These are phyloP conservation scores for Amanita fuliginea DNA, from an alignment of 768 basidiomycete genomes.

Conservation along the genomic window DNA sequence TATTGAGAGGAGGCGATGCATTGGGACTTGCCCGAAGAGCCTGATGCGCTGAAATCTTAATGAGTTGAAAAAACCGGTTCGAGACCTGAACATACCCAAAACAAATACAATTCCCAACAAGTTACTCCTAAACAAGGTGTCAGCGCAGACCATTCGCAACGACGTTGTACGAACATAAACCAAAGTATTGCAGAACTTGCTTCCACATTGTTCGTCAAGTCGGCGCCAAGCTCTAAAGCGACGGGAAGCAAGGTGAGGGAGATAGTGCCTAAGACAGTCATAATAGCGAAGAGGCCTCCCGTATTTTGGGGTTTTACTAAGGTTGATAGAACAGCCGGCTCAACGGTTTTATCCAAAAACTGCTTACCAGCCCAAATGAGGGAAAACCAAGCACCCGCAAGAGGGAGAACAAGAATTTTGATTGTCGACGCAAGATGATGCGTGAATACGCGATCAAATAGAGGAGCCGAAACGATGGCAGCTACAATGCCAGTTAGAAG, in stretches of 20 bases:
- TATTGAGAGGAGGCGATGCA: constrained; percentile 64
- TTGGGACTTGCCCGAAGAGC: constrained; percentile 52
- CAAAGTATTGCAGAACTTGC: constrained; percentile 68
- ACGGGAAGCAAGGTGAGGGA: constrained; percentile 68
- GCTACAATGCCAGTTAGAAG: constrained; percentile 63
- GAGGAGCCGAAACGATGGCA: constrained; percentile 56
- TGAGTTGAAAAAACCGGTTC: background rate
- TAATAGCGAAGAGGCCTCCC: constrained; percentile 51
- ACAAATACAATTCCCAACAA: constrained; percentile 51
- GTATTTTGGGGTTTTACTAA: constrained; percentile 53
- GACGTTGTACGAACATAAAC: constrained; percentile 41
- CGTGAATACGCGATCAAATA: constrained; percentile 79
- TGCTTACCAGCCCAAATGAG: constrained; percentile 71
- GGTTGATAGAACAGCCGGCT: constrained; percentile 15
- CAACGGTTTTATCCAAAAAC: no score
- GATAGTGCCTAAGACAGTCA: constrained; percentile 55
- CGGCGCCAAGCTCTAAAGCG: constrained; percentile 66
- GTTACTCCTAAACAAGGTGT: constrained; percentile 40
- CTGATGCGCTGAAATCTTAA: constrained; percentile 35
- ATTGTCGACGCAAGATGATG: constrained; percentile 50
- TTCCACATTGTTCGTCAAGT: constrained; percentile 72
- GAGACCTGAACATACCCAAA: constrained; percentile 30
- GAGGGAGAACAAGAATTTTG: constrained; percentile 50
- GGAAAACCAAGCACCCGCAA: constrained; percentile 56
- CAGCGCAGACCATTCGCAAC: background rate